phyloP scores from a whole-genome alignment of 2,329 filamentous ascomycete species.

The Leptodontidium sp. region DNA sequence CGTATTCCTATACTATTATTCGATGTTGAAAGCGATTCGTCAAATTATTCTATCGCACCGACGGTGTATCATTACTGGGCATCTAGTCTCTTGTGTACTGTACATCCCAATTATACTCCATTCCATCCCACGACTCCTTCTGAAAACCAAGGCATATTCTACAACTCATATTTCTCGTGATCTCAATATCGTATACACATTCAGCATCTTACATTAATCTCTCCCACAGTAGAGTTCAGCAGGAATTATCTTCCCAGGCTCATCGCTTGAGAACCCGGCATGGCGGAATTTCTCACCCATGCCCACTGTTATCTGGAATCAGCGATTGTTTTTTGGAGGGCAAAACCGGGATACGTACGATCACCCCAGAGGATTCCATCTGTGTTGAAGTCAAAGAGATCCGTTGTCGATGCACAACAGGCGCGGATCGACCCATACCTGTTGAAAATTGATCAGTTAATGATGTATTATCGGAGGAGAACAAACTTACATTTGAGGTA shows the following conservation, averaged over 20 bases:
- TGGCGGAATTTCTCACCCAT: constrained; percentile 36
- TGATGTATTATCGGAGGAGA: background rate
- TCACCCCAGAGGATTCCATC: constrained; percentile 36
- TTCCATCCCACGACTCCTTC: no score
- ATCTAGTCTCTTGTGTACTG: background rate
- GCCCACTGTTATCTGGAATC: constrained; percentile 28
- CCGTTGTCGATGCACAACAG: constrained; percentile 34
- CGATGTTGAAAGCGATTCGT: background rate
- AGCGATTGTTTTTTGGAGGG: background rate
- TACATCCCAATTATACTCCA: no score
- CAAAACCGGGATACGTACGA: constrained; percentile 21
- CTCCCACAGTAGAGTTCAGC: constrained; percentile 36
- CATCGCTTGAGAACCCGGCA: constrained; percentile 35
- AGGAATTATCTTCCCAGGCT: constrained; percentile 35
- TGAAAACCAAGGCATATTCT: no score
- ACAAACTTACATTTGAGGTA: constrained; percentile 32
- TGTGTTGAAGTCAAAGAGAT: constrained; percentile 32
- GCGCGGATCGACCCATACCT: constrained; percentile 35
- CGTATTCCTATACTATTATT: background rate
- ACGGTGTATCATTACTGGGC: background rate
- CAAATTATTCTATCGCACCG: background rate
- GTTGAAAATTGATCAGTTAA: background rate
- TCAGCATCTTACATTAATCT: constrained; percentile 13
- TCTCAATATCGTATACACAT: no score
- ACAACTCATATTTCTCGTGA: no score